phyloP scores from a whole-genome alignment of 2,329 filamentous ascomycete species.

The Elsinoe fawcettii region DNA sequence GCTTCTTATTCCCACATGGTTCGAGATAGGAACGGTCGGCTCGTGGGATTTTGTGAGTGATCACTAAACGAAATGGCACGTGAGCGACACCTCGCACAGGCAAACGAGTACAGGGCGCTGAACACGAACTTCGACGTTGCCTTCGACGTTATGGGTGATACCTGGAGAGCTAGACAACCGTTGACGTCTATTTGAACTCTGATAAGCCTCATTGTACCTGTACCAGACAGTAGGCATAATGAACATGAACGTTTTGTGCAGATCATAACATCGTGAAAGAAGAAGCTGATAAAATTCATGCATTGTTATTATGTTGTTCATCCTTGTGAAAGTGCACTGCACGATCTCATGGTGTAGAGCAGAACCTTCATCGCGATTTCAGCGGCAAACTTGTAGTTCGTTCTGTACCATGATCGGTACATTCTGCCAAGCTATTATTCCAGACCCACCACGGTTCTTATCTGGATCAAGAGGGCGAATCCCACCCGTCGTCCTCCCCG shows the following conservation, averaged over 20 bases:
- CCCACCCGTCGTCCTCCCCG: not conserved
- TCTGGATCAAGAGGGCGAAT: not conserved
- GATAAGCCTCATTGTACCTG: not conserved
- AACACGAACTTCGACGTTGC: not conserved
- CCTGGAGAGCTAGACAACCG: not conserved
- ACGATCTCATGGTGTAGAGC: no score
- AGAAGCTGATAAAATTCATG: no score
- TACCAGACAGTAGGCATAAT: not conserved
- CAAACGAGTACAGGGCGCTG: not conserved
- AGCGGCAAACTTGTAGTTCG: not conserved
- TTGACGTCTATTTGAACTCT: not conserved
- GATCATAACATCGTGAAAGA: no score
- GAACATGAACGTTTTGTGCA: no score
- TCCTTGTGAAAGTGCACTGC: not conserved
- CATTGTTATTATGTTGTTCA: no score
- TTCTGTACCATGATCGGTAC: not conserved
- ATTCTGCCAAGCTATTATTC: not conserved
- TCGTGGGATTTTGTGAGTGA: no score
- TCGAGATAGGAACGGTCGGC: no score
- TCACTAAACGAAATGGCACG: no score
- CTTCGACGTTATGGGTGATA: not conserved
- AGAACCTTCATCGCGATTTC: no score
- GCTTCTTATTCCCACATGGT: not conserved
- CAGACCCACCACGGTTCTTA: not conserved
- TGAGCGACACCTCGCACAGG: no score